Percentiles rank a stretch among this genome's conserved stretches.
These are phyloP conservation scores for Pseudocohnilembus persalinus DNA, from an alignment of 169 alveolate genomes.

Conservation along the genomic window DNA sequence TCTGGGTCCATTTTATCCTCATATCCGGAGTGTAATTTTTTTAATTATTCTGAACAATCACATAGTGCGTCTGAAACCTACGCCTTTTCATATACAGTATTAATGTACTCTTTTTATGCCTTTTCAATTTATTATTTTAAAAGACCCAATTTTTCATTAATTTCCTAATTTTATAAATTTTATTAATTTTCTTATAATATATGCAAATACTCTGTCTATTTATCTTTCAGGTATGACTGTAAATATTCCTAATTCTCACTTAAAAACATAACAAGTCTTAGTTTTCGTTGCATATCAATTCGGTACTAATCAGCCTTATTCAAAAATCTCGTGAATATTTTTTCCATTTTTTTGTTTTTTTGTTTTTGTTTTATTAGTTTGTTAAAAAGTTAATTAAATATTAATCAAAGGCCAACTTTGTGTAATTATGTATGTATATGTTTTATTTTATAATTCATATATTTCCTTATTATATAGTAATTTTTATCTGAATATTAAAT, in stretches of 20 bases:
- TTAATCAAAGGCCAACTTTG: too few species aligned
- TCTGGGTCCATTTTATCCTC: not conserved
- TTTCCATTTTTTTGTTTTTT: not conserved
- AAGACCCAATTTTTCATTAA: not conserved
- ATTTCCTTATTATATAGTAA: not conserved
- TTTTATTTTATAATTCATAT: not conserved
- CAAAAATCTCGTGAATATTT: not conserved
- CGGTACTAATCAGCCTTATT: not conserved
- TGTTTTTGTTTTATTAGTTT: too few species aligned
- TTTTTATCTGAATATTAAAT: too few species aligned
- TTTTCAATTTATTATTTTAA: not conserved
- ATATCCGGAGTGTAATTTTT: not conserved
- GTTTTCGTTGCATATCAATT: not conserved
- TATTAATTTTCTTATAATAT: not conserved
- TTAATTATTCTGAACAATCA: not conserved
- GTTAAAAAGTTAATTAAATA: not conserved
- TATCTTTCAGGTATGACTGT: not conserved
- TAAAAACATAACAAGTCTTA: not conserved
- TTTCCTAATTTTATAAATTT: too few species aligned
- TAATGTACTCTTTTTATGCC: not conserved
- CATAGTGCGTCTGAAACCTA: not conserved
- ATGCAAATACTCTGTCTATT: not conserved
- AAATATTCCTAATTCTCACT: not conserved
- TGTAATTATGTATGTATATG: too few species aligned
- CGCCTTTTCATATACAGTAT: not conserved